A percentile compares a stretch with the other conserved stretches of the same genome.
phyloP scores from a whole-genome alignment of 306 rosid genomes.

The Cucurbita pepo region DNA sequence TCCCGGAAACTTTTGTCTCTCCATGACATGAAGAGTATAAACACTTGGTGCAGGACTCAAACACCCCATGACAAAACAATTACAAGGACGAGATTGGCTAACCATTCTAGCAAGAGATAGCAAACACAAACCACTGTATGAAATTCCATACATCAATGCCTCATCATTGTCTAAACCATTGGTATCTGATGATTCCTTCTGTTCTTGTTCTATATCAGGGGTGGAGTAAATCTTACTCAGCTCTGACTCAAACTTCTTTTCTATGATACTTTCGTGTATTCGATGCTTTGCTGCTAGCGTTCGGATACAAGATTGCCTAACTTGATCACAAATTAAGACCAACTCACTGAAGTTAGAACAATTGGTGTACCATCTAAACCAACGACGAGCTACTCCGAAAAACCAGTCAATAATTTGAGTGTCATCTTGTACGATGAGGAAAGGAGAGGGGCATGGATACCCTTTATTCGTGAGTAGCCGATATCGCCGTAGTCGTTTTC shows the following conservation, averaged over 20 bases:
- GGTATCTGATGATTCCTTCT: conserved; percentile 18
- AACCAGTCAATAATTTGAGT: conserved; percentile 67
- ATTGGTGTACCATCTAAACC: conserved; percentile 63
- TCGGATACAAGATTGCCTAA: conserved; percentile 79
- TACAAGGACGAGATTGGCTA: conserved; percentile 56
- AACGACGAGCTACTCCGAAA: conserved; percentile 57
- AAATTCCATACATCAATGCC: conserved; percentile 68
- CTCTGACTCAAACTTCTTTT: conserved; percentile 50
- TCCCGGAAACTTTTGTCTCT: conserved; percentile 79
- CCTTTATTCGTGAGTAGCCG: conserved; percentile 50
- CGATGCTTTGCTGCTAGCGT: conserved; percentile 79
- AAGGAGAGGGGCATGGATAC: conserved; percentile 32
- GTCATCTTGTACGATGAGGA: conserved; percentile 55
- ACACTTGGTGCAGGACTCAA: conserved; percentile 51
- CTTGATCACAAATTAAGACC: conserved; percentile 31
- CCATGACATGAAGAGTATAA: conserved; percentile 80
- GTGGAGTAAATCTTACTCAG: conserved; percentile 49
- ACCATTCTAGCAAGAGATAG: conserved; percentile 73
- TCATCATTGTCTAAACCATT: conserved; percentile 48
- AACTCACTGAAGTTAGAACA: conserved; percentile 52
- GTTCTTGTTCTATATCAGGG: conserved; percentile 35
- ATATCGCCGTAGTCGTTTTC: conserved; percentile 52
- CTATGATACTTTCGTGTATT: conserved; percentile 52
- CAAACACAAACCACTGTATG: conserved; percentile 55
- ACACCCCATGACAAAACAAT: conserved; percentile 69